These are phyloP conservation scores for Starmerella tilneyi DNA, from an alignment of 805 yeast species.

Conservation along the genomic window DNA sequence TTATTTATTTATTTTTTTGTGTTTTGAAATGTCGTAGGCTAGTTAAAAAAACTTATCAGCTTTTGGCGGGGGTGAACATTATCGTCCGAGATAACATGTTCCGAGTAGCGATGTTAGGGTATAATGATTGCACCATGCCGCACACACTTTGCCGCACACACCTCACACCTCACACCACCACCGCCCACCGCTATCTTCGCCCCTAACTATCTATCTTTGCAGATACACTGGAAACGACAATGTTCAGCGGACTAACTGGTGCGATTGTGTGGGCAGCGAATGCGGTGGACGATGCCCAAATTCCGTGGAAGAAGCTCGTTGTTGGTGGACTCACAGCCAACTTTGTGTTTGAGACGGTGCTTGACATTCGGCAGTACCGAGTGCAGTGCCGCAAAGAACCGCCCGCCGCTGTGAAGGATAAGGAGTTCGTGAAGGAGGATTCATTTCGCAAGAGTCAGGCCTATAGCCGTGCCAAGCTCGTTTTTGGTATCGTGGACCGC, in stretches of 20 bases:
- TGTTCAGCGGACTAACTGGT: background rate
- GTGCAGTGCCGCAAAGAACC: constrained; percentile 32
- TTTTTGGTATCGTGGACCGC: constrained; percentile 51
- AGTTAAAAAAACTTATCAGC: too few species aligned
- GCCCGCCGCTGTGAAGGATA: constrained; percentile 58
- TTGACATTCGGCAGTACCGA: constrained; percentile 65
- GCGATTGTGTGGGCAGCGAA: background rate
- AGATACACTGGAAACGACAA: too few species aligned
- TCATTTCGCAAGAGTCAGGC: constrained; percentile 67
- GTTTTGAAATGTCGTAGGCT: background rate
- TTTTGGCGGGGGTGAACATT: too few species aligned
- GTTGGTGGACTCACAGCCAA: constrained; percentile 66
- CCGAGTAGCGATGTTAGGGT: too few species aligned
- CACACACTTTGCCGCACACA: too few species aligned
- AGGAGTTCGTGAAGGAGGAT: constrained; percentile 56
- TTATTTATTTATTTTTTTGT: background rate
- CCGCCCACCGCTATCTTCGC: too few species aligned
- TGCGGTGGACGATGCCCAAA: constrained; percentile 6
- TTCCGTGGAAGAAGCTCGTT: constrained; percentile 65
- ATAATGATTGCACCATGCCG: too few species aligned
- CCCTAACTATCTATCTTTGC: too few species aligned
- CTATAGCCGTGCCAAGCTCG: constrained; percentile 69
- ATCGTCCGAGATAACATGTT: too few species aligned
- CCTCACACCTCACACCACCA: too few species aligned
- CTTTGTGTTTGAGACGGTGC: constrained; percentile 61